These are phyloP conservation scores for Leccinum sublutescens DNA, from an alignment of 768 basidiomycete genomes.

Conservation along the genomic window DNA sequence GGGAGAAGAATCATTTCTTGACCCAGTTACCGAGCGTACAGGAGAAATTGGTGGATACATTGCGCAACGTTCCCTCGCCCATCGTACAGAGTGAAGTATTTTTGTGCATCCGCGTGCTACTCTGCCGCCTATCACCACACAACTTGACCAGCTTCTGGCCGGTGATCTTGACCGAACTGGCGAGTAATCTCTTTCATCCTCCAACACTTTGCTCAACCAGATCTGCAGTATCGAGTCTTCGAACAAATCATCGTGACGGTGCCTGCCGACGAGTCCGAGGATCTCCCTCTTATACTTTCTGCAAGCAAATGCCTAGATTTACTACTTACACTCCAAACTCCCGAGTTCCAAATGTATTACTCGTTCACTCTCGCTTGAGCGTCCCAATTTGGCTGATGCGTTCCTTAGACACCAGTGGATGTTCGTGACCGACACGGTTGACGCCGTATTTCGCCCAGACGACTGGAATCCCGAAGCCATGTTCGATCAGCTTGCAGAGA, in stretches of 20 bases:
- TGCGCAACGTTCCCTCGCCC: constrained; percentile 76
- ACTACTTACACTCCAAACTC: constrained; percentile 88
- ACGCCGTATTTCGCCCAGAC: constrained; percentile 87
- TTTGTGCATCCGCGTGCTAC: constrained; percentile 84
- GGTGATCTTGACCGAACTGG: constrained; percentile 88
- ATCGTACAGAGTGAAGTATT: constrained; percentile 94
- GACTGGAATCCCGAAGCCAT: constrained; percentile 82
- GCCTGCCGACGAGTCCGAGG: constrained; percentile 82
- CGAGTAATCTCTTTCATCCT: constrained; percentile 33
- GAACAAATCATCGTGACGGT: constrained; percentile 71
- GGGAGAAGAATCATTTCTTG: constrained; percentile 89
- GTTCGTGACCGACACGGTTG: constrained; percentile 96
- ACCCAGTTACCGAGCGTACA: constrained; percentile 91
- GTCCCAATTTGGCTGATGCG: constrained; percentile 5
- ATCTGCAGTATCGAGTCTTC: constrained; percentile 80
- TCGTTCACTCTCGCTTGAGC: not conserved
- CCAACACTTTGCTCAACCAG: not conserved
- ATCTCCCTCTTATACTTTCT: constrained; percentile 77
- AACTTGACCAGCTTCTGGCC: constrained; percentile 98
- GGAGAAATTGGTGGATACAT: constrained; percentile 92
- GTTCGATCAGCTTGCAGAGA: constrained; percentile 87
- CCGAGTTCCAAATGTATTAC: constrained; percentile 93
- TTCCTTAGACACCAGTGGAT: constrained; percentile 88
- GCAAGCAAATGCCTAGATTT: constrained; percentile 95
- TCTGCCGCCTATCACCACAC: constrained; percentile 87